Conservation (phyloP, 345 rosid species). For the Balakata baccata region DNA sequence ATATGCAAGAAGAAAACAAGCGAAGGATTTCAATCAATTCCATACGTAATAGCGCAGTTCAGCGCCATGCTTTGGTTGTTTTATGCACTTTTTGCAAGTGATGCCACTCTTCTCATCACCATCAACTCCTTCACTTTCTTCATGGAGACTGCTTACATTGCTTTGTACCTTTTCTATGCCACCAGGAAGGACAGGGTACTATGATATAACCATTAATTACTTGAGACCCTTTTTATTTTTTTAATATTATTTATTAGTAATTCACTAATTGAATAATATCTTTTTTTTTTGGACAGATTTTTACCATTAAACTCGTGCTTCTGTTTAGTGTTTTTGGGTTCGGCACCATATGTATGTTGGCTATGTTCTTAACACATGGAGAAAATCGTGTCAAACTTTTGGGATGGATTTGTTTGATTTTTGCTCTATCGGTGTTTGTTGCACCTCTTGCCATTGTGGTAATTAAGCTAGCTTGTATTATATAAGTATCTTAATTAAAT, state of each 20-base stretch:
- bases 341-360: slow-evolving; percentile 42
- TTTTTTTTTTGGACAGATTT: slow-evolving; percentile 42
- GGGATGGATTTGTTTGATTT: slow-evolving; percentile 77
- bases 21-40: slow-evolving; percentile 30
- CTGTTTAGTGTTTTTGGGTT: slow-evolving; percentile 57
- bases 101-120: slow-evolving; percentile 26
- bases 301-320: slow-evolving; percentile 45
- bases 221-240: too few relatives aligned
- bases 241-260: too few relatives aligned
- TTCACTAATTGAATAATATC: background rate
- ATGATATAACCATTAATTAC: background rate
- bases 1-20: slow-evolving; percentile 32
- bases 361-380: slow-evolving; percentile 45
- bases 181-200: slow-evolving; percentile 22
- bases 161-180: slow-evolving; percentile 21
- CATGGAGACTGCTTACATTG: slow-evolving; percentile 24
- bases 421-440: slow-evolving; percentile 61
- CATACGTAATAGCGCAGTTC: slow-evolving; percentile 27
- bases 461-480: slow-evolving; percentile 12
- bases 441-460: slow-evolving; percentile 90
- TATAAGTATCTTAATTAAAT: too few relatives aligned
- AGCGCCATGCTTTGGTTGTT: slow-evolving; percentile 32
- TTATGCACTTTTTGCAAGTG: slow-evolving; percentile 21
- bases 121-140: slow-evolving; percentile 24
- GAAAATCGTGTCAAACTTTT: slow-evolving; percentile 40